Percentiles rank a stretch among this genome's conserved stretches.
Conservation (phyloP, 306 rosid genomes). For the Alnus glutinosa region DNA sequence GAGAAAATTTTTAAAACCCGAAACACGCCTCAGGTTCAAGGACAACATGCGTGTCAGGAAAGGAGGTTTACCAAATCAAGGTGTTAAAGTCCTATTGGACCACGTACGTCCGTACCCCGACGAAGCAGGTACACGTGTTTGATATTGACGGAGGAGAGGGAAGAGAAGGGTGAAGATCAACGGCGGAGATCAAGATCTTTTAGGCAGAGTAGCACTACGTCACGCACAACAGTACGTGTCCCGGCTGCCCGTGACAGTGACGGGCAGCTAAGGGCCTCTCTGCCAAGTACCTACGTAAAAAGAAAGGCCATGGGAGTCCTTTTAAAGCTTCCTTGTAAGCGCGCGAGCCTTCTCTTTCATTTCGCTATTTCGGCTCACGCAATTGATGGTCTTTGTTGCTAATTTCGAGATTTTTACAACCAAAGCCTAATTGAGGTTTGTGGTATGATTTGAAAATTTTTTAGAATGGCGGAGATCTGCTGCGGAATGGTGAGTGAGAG, state of each 20-base stretch:
- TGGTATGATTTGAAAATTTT: background rate
- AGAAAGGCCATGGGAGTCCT: conserved; percentile 2
- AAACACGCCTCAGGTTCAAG: background rate
- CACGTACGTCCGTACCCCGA: conserved; percentile 25
- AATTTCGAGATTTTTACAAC: background rate
- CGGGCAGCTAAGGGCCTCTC: conserved; percentile 12
- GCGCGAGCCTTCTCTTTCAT: conserved; percentile 14
- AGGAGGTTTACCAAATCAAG: conserved; percentile 15
- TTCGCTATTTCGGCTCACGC: too few species aligned
- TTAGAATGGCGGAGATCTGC: conserved; percentile 46
- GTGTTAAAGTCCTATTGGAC: conserved; percentile 21
- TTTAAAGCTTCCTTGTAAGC: conserved; percentile 11
- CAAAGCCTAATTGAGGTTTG: background rate
- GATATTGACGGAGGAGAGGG: background rate
- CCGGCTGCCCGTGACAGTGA: conserved; percentile 7
- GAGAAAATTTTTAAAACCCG: conserved; percentile 7
- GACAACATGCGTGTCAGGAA: conserved; percentile 46
- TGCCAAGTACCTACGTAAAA: conserved; percentile 3
- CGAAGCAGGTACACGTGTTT: conserved; percentile 34
- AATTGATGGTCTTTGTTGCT: too few species aligned
- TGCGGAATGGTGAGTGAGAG: conserved; percentile 37
- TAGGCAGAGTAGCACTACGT: conserved; percentile 17
- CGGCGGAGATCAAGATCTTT: conserved; percentile 16
- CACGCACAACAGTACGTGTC: conserved; percentile 20
- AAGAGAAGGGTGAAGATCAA: background rate